A percentile compares a stretch with the other conserved stretches of the same genome.
Conservation (phyloP, 2,329 filamentous ascomycete species). For the Hypoxylon sp. region DNA sequence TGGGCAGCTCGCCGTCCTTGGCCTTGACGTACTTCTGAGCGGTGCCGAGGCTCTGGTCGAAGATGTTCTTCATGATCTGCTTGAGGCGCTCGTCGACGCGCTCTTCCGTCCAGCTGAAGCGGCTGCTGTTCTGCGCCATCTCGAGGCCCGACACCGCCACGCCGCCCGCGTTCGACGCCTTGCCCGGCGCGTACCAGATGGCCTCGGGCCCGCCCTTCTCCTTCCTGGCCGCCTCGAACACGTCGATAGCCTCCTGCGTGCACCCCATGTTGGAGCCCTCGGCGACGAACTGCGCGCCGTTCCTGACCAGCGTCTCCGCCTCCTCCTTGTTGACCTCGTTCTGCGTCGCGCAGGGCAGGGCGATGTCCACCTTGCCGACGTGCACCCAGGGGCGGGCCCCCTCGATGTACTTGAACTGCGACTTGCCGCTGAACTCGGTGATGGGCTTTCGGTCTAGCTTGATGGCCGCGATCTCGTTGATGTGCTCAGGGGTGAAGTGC, state of each 20-base stretch:
- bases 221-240: slow-evolving; percentile 82
- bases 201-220: slow-evolving; percentile 73
- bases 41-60: slow-evolving; percentile 90
- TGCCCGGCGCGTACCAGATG: slow-evolving; percentile 97
- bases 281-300: slow-evolving; percentile 86
- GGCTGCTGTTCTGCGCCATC: slow-evolving; percentile 97
- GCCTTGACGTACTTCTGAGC: slow-evolving; percentile 86
- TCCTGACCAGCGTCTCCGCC: slow-evolving; percentile 81
- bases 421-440: slow-evolving; percentile 73
- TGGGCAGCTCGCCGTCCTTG: slow-evolving; percentile 86
- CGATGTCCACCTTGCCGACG: slow-evolving; percentile 89
- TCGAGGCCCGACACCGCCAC: slow-evolving; percentile 97
- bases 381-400: slow-evolving; percentile 93
- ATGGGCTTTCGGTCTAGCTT: slow-evolving; percentile 90
- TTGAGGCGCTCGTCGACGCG: slow-evolving; percentile 94
- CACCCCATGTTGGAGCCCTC: slow-evolving; percentile 99
- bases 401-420: slow-evolving; percentile 83
- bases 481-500: slow-evolving; percentile 82
- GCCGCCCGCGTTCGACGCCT: slow-evolving; percentile 97
- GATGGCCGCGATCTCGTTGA: slow-evolving; percentile 82
- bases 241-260: slow-evolving; percentile 93
- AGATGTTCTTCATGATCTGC: slow-evolving; percentile 94
- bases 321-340: slow-evolving; percentile 97
- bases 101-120: slow-evolving; percentile 86
- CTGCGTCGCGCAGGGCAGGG: slow-evolving; percentile 93